Evolutionary conservation across 768 basidiomycete genomes (phyloP).

Genomic region (Coprinopsis marcescibilis): DNA sequence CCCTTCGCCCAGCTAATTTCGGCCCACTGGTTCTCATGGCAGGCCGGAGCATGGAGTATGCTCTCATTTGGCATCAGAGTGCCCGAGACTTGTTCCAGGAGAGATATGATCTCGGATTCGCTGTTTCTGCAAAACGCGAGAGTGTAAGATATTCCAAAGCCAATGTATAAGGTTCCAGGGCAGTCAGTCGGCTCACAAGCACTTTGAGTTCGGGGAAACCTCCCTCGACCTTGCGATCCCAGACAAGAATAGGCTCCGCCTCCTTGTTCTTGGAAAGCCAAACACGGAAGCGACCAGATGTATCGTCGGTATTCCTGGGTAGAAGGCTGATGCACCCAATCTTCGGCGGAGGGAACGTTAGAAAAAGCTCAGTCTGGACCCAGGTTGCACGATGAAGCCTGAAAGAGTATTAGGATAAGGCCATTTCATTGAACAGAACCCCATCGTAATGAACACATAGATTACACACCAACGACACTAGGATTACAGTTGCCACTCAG

Average conservation of each 20-base stretch:
- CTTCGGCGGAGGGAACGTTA: slow-evolving; percentile 82
- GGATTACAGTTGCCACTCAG: neutral
- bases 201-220: slow-evolving; percentile 90
- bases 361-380: slow-evolving; percentile 87
- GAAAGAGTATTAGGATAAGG: neutral
- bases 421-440: neutral
- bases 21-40: too few relatives aligned
- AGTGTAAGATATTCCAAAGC: slow-evolving; percentile 1
- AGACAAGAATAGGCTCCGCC: slow-evolving; percentile 47
- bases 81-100: slow-evolving; percentile 78
- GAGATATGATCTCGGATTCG: slow-evolving; percentile 77
- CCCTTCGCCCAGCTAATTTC: too few relatives aligned
- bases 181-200: slow-evolving; percentile 55
- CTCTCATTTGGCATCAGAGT: slow-evolving; percentile 71
- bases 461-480: slow-evolving; percentile 75
- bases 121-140: slow-evolving; percentile 62
- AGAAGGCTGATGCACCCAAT: slow-evolving; percentile 64
- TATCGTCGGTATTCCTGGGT: slow-evolving; percentile 74
- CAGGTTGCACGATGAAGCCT: slow-evolving; percentile 93
- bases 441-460: neutral
- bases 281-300: slow-evolving; percentile 85
- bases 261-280: slow-evolving; percentile 55
- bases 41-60: too few relatives aligned
- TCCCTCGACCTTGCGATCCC: slow-evolving; percentile 89
- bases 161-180: neutral